Base-by-base conservation (phyloP, 2,329 filamentous ascomycete species). In the Colletotrichum limetticola region DNA sequence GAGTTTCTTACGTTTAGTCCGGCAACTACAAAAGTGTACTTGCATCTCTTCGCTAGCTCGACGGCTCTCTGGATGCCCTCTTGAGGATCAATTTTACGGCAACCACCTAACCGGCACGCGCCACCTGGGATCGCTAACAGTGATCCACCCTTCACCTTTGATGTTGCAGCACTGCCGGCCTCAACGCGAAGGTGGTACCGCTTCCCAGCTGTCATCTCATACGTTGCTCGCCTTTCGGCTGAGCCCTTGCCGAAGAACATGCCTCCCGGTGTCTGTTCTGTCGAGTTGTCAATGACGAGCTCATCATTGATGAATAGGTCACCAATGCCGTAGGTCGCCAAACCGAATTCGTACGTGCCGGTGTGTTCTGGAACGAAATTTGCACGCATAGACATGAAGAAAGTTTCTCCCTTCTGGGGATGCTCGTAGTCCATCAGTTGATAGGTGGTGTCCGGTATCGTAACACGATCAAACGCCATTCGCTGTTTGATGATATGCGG, bases 11-110 rank as follows among this genome's bases (percentile, higher is more conserved):
- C 88, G 76, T 93, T 94, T 86, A 74, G 87, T 2, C 94, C 94
- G 1, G 91, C 91, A 77, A 94, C 93, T 63, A 96, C 85, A 72
- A 97, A 87, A 56, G 95, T 94, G 78, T 95, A 92, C 67, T 95
- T 93, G 2, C 91, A 91, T 52, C 89, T 86, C 79, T 87, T 88
- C 24, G 94, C 94, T 8, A 93, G 85, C 22, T 88, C 85, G 1
- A 92, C 91, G 1, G 94, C 93, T 72, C 91, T 86, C 60, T 87
- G 83, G 67, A 95, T 91, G 76, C 92, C 89, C 16, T 87, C 85
- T 63, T 89, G 82, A 32, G 86, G 82, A 75, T 90, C 86, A 55
- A 91, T 87, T 42, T 89, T 85, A 74, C 87, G 88, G 78, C 86
- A 88, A 19, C 88, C 90, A 37, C 91, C 91, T 24, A 93, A 84